Base-by-base conservation (phyloP, 176 grass and related monocot genomes). In the Alopecurus myosuroides region DNA sequence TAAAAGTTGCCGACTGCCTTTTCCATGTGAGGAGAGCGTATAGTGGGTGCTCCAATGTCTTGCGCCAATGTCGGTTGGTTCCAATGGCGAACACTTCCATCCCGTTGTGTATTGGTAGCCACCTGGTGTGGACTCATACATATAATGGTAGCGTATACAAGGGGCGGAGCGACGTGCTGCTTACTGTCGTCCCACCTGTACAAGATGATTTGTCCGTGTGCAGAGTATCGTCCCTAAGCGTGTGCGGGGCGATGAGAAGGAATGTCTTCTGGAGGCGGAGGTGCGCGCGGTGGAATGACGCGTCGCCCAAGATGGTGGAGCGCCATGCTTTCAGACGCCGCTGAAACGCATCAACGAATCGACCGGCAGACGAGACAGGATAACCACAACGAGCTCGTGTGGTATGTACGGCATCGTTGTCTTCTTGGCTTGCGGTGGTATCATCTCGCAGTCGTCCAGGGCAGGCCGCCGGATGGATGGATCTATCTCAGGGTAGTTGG, bases 1-100 rank as follows among this genome's bases (percentile, higher is more conserved):
- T n/a, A n/a, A n/a, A n/a, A n/a, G n/a, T n/a, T n/a, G n/a, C n/a
- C n/a, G n/a, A n/a, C n/a, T n/a, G n/a, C n/a, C n/a, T n/a, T n/a
- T n/a, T n/a, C n/a, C n/a, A n/a, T n/a, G n/a, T n/a, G n/a, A n/a
- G n/a, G n/a, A n/a, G n/a, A n/a, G n/a, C n/a, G n/a, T n/a, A n/a
- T n/a, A n/a, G n/a, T n/a, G n/a, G n/a, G n/a, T n/a, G n/a, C n/a
- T n/a, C n/a, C n/a, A n/a, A n/a, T n/a, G n/a, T n/a, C n/a, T n/a
- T n/a, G n/a, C n/a, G n/a, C n/a, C n/a, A n/a, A n/a, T n/a, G n/a
- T n/a, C n/a, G n/a, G n/a, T n/a, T n/a, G n/a, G n/a, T n/a, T n/a
- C 52, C 53, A 26, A 78, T 17, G 52, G 53, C 61, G 55, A 78
- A 42, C n/a, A 78, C 76, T 40, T 61, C 76, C 76, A 78, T 78